phyloP scores from a whole-genome alignment of 1,284 basidiomycete species.

The Trichosporon asahii region DNA sequence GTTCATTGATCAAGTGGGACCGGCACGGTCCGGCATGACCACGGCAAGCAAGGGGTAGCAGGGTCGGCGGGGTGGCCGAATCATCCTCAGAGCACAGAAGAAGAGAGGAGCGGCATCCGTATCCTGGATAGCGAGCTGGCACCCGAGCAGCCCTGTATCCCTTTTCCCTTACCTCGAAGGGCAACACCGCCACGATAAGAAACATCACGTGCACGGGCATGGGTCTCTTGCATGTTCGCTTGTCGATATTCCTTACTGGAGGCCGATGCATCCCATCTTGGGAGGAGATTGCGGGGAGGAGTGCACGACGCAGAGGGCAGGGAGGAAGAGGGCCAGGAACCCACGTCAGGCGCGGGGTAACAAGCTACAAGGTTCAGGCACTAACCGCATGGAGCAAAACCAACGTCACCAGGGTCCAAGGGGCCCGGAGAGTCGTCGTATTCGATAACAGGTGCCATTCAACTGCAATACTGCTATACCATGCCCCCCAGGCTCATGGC shows the following conservation, averaged over 20 bases:
- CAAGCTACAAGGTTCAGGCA: constrained; percentile 3
- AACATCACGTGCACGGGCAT: background rate
- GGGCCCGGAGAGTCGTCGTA: background rate
- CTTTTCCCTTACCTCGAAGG: background rate
- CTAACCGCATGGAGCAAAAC: constrained; percentile 7
- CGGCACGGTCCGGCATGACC: background rate
- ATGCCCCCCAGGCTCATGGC: background rate
- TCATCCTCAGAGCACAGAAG: background rate
- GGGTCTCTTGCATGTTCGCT: background rate
- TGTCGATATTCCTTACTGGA: too few relatives aligned
- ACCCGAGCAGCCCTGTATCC: background rate
- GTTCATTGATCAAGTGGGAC: background rate
- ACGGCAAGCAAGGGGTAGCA: background rate
- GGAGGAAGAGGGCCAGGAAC: background rate
- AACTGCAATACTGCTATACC: constrained; percentile 2
- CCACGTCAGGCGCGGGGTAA: background rate
- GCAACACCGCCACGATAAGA: background rate
- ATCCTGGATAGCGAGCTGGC: background rate
- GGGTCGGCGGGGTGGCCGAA: background rate
- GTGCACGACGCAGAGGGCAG: background rate
- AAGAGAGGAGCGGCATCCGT: background rate
- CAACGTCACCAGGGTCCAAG: constrained; percentile 3
- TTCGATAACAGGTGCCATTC: background rate
- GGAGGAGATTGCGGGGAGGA: background rate
- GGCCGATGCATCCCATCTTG: too few relatives aligned